Conservation (phyloP, 1,284 basidiomycete species). For the Polyporus tsugae region DNA sequence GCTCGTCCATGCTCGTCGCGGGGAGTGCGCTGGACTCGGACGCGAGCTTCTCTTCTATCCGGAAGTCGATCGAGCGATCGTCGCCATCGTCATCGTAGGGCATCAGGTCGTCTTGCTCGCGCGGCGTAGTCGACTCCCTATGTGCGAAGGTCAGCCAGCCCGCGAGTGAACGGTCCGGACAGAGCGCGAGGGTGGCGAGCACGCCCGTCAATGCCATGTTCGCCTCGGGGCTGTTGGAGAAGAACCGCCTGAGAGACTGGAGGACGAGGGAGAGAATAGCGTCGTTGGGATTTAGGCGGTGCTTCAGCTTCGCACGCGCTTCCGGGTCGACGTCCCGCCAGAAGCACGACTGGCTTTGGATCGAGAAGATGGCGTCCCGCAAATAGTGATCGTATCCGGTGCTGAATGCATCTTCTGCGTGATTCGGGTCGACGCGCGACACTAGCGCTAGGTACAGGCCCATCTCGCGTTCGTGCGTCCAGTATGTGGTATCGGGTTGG, state of each 20-base stretch:
- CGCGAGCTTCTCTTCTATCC: conserved; percentile 69
- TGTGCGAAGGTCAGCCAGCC: conserved; percentile 86
- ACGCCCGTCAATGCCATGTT: conserved; percentile 91
- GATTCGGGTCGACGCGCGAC: conserved; percentile 80
- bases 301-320: conserved; percentile 58
- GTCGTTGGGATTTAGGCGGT: conserved; percentile 83
- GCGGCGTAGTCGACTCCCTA: conserved; percentile 43
- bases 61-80: conserved; percentile 81
- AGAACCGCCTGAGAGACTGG: conserved; percentile 78
- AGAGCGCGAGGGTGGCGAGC: conserved; percentile 79
- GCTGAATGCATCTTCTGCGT: conserved; percentile 78
- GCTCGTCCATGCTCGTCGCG: conserved; percentile 72
- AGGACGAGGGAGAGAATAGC: conserved; percentile 79
- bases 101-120: conserved; percentile 29
- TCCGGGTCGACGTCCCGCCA: conserved; percentile 52
- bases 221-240: conserved; percentile 84
- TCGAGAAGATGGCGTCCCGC: conserved; percentile 76
- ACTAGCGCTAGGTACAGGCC: conserved; percentile 84
- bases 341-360: conserved; percentile 72
- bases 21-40: conserved; percentile 66
- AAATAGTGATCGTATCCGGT: conserved; percentile 90
- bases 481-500: conserved; percentile 75
- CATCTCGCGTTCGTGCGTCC: conserved; percentile 84
- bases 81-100: conserved; percentile 63
- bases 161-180: conserved; percentile 85